A percentile compares a stretch with the other conserved stretches of the same genome.
These are phyloP conservation scores for Nelumbo lutea DNA, from an alignment of 164 flowering plant genomes.

Conservation along the genomic window DNA sequence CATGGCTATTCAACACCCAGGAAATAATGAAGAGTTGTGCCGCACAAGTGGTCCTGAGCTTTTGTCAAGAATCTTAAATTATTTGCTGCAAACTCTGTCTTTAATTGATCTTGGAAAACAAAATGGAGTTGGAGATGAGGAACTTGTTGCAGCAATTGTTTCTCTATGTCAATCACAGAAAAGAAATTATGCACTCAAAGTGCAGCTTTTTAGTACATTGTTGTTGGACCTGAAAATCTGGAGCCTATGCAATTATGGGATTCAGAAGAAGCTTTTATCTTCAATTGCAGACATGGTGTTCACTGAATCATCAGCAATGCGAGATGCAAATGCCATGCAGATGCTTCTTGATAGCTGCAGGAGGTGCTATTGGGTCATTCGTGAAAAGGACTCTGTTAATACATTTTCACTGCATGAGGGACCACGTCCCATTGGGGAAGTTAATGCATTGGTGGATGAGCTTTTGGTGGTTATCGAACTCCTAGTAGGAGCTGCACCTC, in stretches of 20 bases:
- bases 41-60: slow-evolving; percentile 84
- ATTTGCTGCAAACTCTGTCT: slow-evolving; percentile 71
- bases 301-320: slow-evolving; percentile 84
- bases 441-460: slow-evolving; percentile 97
- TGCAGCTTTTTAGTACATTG: slow-evolving; percentile 80
- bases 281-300: slow-evolving; percentile 99
- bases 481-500: slow-evolving; percentile 74
- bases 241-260: slow-evolving; percentile 93
- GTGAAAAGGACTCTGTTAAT: slow-evolving; percentile 74
- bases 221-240: slow-evolving; percentile 88
- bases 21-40: slow-evolving; percentile 83
- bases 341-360: slow-evolving; percentile 98
- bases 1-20: slow-evolving; percentile 74
- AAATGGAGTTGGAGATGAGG: slow-evolving; percentile 82
- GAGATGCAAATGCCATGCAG: slow-evolving; percentile 96
- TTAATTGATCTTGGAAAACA: slow-evolving; percentile 49
- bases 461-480: slow-evolving; percentile 90
- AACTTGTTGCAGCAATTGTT: slow-evolving; percentile 90
- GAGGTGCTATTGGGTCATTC: slow-evolving; percentile 89
- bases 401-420: slow-evolving; percentile 59
- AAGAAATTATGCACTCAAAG: slow-evolving; percentile 73
- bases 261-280: slow-evolving; percentile 94
- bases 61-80: slow-evolving; percentile 70
- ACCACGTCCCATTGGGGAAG: slow-evolving; percentile 79
- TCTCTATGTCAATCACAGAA: slow-evolving; percentile 87